Base-by-base conservation (phyloP, 345 rosid species). In the Cochlearia excelsa region DNA sequence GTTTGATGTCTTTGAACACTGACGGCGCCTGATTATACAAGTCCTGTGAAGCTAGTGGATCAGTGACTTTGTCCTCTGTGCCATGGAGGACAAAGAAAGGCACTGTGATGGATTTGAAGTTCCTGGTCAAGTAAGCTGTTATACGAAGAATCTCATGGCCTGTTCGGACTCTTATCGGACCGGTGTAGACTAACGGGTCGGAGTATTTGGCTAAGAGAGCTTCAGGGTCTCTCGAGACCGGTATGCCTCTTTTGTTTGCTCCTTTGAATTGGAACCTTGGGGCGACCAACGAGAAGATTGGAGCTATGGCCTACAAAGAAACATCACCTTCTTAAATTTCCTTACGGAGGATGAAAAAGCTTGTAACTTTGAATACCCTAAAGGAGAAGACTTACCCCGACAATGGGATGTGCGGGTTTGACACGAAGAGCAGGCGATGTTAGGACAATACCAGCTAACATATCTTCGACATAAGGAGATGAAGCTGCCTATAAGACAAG, bases 1-100 rank as follows among this genome's bases (percentile, higher is more conserved):
- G 92, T 76, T 78, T 90, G 30, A 90, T 87, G 72, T 93, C 92
- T 75, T 93, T 93, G 71, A 72, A 82, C 57, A 60, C 44, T 26
- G 99, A 90, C 31, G 87, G 82, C 28, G 97, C 95, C 66, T 85
- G 77, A 16, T 79, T 74, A 80, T 81, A 93, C 69, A 93, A 65
- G 70, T 89, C 90, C 62, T 79, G 86, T 10, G 99, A 87, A 63
- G 99, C 99, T 35, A 84, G 57, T 10, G 99, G 99, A 63, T 90
- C 97, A 26, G 96, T 90, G 57, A 89, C 99, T 58, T 77, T 84
- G 64, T 93, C 99, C 7, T 80, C 96, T 2, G 95, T 89, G 48
- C 99, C 97, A 52, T 93, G 99, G 29, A 89, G 99, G 55, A 89
- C 94, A 63, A 87, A 79, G 84, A 93, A 90, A 7, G 99, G 92